phyloP scores from a whole-genome alignment of 495 filamentous ascomycete genomes.

The Viridothelium virens region DNA sequence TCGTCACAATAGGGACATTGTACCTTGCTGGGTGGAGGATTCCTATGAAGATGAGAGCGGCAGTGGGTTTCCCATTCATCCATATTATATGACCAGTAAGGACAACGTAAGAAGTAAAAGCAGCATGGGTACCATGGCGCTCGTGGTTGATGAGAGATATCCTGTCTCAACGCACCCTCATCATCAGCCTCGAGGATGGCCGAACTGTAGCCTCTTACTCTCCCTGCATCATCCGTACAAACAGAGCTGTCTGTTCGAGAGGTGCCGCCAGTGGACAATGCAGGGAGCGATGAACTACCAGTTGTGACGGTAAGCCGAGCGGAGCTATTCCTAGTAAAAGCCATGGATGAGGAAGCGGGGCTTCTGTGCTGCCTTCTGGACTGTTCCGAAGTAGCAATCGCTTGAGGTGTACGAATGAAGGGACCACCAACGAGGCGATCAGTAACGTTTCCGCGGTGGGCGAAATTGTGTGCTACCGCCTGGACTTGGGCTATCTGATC shows the following conservation, averaged over 20 bases:
- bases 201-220: background rate
- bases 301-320: background rate
- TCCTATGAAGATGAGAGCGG: background rate
- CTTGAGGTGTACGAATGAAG: background rate
- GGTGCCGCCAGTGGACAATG: background rate
- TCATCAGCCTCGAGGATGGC: background rate
- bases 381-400: background rate
- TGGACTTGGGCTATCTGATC: background rate
- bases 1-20: background rate
- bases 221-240: constrained; percentile 1
- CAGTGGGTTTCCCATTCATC: background rate
- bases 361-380: background rate
- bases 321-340: background rate
- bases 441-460: no score
- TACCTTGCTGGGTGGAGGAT: background rate
- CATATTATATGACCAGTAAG: background rate
- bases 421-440: no score
- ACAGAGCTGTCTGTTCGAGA: background rate
- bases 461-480: no score
- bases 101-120: constrained; percentile 1
- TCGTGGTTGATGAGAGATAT: background rate
- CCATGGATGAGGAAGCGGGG: background rate
- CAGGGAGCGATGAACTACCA: background rate
- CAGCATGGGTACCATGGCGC: background rate
- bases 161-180: background rate